Percentiles rank a stretch among this genome's conserved stretches.
phyloP scores from a whole-genome alignment of 2,329 filamentous ascomycete genomes.

The Talaromyces sp. region DNA sequence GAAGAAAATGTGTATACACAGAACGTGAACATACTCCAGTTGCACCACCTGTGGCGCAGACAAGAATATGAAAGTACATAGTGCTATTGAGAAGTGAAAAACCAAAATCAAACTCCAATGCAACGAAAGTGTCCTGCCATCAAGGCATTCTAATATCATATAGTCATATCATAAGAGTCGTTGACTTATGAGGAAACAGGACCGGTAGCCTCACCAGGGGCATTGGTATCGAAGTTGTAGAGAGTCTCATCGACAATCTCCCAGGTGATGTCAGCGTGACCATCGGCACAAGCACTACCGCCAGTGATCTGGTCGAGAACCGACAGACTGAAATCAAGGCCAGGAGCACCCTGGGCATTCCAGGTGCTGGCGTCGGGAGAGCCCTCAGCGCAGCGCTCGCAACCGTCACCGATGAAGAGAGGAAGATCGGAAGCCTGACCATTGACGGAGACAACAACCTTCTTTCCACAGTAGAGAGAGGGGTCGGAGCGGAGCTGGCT shows the following conservation, averaged over 20 bases:
- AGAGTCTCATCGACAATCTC: slow-evolving; percentile 21
- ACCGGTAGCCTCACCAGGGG: slow-evolving; percentile 5
- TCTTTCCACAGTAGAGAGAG: slow-evolving; percentile 20
- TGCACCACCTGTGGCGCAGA: background rate
- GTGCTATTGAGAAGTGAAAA: background rate
- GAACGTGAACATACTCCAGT: background rate
- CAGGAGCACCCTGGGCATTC: slow-evolving; percentile 16
- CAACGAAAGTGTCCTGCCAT: background rate
- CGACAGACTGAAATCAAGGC: slow-evolving; percentile 14
- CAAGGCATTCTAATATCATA: background rate
- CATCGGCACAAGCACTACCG: slow-evolving; percentile 16
- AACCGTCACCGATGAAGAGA: slow-evolving; percentile 22
- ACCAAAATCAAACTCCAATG: background rate
- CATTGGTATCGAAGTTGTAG: slow-evolving; percentile 19
- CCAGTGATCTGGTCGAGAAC: slow-evolving; percentile 15
- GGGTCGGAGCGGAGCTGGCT: slow-evolving; percentile 18
- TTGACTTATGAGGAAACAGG: slow-evolving; percentile 6
- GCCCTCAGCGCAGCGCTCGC: slow-evolving; percentile 18
- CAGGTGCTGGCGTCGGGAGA: slow-evolving; percentile 16
- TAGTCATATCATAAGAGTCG: slow-evolving; percentile 1
- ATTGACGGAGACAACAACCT: slow-evolving; percentile 20
- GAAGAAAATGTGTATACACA: background rate
- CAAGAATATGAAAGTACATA: no score
- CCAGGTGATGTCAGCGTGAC: slow-evolving; percentile 20
- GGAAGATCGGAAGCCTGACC: slow-evolving; percentile 18